Base-by-base conservation (phyloP, 2,329 filamentous ascomycete species). In the Clarireedia monteithiana region DNA sequence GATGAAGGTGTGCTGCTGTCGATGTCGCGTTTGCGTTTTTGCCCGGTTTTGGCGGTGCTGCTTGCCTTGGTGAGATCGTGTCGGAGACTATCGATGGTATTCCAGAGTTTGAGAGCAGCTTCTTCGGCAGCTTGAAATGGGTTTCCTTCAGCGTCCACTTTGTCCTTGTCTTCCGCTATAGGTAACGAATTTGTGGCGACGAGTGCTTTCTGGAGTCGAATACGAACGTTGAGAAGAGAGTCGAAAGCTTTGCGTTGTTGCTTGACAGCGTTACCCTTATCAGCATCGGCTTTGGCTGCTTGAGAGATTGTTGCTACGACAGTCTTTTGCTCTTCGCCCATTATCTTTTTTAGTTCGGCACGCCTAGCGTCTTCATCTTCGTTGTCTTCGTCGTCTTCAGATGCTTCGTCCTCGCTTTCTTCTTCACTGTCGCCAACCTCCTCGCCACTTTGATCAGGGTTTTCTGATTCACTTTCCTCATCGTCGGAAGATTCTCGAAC, bases 171-270 rank as follows among this genome's bases (percentile, higher is more conserved):
- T 10, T 74, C 71, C 1, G 78, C 63, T 1, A 74, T 68, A 15
- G 78, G 71, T 42, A 95, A 76, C 1, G 90, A 86, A 70, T 96
- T 96, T 26, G 86, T 82, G 0, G 88, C 85, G 15, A 94, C 81
- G 14, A 99, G 74, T 1, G 89, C 90, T 71, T 96, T 97, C 70
- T 99, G 95, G 17, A 99, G 74, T 59, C 92, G 88, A 67, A 99
- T 96, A 20, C 94, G 85, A 14, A 91, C 81, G 72, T 96, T 95
- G 34, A 99, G 79, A 0, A 97, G 81, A 0, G 88, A 83, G 64
- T 97, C 92, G 67, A 96, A 99, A 0, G 86, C 83, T 59, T 85
- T 86, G 51, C 91, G 84, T 72, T 99, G 94, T 56, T 84, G 77
- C 65, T 91, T 92, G 39, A 99, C 89, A 0, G 92, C 92, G 54